phyloP scores from a whole-genome alignment of 257 asterid species.

The Craterostigma plantagineum region DNA sequence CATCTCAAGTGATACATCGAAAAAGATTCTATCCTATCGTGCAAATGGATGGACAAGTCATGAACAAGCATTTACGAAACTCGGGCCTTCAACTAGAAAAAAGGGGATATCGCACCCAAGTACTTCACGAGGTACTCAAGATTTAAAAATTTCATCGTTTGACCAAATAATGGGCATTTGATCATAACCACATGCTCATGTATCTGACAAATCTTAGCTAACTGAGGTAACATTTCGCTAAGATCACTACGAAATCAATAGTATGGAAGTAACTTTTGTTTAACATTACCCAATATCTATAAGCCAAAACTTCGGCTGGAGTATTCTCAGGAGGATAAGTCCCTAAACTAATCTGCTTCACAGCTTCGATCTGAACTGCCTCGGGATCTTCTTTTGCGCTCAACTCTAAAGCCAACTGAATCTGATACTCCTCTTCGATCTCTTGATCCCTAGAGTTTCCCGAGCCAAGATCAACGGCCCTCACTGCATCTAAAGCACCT shows the following conservation, averaged over 20 bases:
- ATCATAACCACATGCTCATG: constrained; percentile 5
- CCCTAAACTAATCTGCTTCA: constrained; percentile 91
- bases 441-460: constrained; percentile 62
- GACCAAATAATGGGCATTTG: no score
- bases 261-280: neutral
- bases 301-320: constrained; percentile 79
- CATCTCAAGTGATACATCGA: no score
- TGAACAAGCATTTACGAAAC: no score
- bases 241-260: neutral
- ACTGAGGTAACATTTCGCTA: neutral
- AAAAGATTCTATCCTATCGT: no score
- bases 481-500: constrained; percentile 45
- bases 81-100: no score
- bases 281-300: constrained; percentile 68
- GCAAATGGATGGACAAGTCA: no score
- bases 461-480: constrained; percentile 36
- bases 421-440: constrained; percentile 86
- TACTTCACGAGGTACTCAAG: no score
- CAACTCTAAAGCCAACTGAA: constrained; percentile 78
- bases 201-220: constrained; percentile 7
- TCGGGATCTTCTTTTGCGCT: constrained; percentile 98
- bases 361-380: constrained; percentile 98
- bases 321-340: constrained; percentile 53
- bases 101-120: no score
- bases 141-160: constrained; percentile 13